Evolutionary conservation across 2,329 filamentous ascomycete species (phyloP), one percentile per base, ranked within the genome.

Genomic region (Pseudofabraea citricarpa): DNA sequence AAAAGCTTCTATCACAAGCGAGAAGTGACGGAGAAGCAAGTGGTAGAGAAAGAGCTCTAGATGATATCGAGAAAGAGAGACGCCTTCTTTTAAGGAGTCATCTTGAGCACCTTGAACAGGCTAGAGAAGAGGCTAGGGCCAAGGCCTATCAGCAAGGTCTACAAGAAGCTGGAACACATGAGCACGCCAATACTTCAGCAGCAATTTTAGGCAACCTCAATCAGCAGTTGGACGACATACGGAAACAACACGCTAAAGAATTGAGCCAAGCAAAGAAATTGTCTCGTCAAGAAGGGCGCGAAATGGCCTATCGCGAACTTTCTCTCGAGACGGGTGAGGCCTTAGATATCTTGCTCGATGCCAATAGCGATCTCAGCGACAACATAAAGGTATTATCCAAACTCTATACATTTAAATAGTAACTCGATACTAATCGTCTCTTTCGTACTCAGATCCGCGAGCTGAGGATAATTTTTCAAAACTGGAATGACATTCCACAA

Each of bases 241-340:
- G n/a, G n/a, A n/a, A n/a, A n/a, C n/a, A n/a, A n/a, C n/a, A n/a
- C n/a, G n/a, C n/a, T n/a, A n/a, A n/a, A n/a, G n/a, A n/a, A n/a
- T n/a, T n/a, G n/a, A n/a, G n/a, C n/a, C n/a, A n/a, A n/a, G n/a
- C n/a, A n/a, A n/a, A n/a, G n/a, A n/a, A n/a, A n/a, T n/a, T n/a
- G n/a, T n/a, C n/a, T n/a, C n/a, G n/a, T n/a, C 26, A 18, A 21
- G 33, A 46, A 29, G 44, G 44, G 3, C n/a, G 44, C 15, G 32
- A 37, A 3, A 35, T 27, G 21, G 46, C 46, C 1, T 48, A 43
- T 21, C 33, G 27, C 26, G 46, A 48, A 31, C 26, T 48, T 7
- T 39, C 36, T 12, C 19, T 48, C n/a, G 36, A 19, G 5, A 23
- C 21, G 5, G 36, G 38, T 10, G 40, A 43, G 4, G 18, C 29